Evolutionary conservation across 1,139 yeast species (phyloP).

Genomic region (Scheffersomyces parashehatae): DNA sequence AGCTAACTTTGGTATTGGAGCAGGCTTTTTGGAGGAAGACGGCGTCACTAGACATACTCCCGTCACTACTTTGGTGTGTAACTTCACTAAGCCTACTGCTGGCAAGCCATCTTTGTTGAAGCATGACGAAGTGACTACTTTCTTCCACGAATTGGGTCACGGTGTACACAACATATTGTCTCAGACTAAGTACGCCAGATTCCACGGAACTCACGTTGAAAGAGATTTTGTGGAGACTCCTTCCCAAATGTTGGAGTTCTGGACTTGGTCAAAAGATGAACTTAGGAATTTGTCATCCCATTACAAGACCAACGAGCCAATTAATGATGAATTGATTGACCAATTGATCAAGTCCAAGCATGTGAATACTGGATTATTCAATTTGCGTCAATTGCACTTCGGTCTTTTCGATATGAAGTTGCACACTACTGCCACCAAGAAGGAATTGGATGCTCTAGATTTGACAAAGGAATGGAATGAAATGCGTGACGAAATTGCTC

Average conservation of each 20-base stretch:
- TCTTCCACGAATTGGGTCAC: conserved; percentile 89
- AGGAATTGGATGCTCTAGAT: conserved; percentile 43
- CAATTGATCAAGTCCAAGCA: conserved; percentile 67
- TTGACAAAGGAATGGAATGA: conserved; percentile 62
- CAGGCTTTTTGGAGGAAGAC: conserved; percentile 55
- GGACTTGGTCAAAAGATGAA: conserved; percentile 78
- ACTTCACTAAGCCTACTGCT: conserved; percentile 74
- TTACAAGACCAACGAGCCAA: conserved; percentile 59
- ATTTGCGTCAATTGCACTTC: conserved; percentile 74
- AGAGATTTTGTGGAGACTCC: conserved; percentile 92
- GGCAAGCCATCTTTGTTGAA: conserved; percentile 74
- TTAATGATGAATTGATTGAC: conserved; percentile 59
- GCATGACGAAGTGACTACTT: conserved; percentile 78
- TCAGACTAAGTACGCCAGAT: conserved; percentile 60
- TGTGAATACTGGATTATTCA: conserved; percentile 71
- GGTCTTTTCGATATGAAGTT: conserved; percentile 75
- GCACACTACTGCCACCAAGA: conserved; percentile 53
- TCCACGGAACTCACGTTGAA: conserved; percentile 75
- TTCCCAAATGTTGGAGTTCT: conserved; percentile 84
- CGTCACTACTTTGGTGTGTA: conserved; percentile 78
- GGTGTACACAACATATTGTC: conserved; percentile 82
- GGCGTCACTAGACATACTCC: conserved; percentile 61
- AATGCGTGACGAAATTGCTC: conserved; percentile 57
- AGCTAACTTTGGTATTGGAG: conserved; percentile 70
- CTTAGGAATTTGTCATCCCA: conserved; percentile 63